Evolutionary conservation across 139 green algal genomes (phyloP), one percentile per base, ranked within the genome.

Genomic region (Marvania coccoides): DNA sequence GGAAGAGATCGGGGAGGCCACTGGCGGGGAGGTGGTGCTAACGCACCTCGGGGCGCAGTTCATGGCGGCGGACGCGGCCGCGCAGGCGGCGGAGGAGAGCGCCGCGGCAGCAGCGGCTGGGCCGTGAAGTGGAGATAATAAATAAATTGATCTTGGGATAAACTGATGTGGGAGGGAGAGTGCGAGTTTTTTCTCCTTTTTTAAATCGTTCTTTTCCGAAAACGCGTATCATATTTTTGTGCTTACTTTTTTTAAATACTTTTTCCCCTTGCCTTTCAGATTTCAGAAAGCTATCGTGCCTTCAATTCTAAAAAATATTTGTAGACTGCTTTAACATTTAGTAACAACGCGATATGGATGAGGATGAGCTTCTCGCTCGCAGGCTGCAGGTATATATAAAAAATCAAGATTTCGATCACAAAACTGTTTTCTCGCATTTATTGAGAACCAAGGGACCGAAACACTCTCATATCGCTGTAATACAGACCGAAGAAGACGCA

Each of bases 41-140:
- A 58, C 77, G 48, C 77, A 82, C 34, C 73, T 91, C n/a, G 85
- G 85, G 1, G 23, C 69, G 4, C 46, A 61, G 8, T 91, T 91
- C 45, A 35, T 69, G 24, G 38, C 39, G 19, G 29, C 15, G 14
- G 15, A 62, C 7, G 58, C 58, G 13, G 31, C 31, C 10, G 24
- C 10, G 8, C 26, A 47, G 34, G 31, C 40, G 58, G 24, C 9
- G 47, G 31, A 46, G 12, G 58, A 35, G 9, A 6, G 7, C 12
- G 36, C 12, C 13, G 55, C 13, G 26, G 55, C 55, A 14, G 55
- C 55, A 6, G 6, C 12, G 12, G 55, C 6, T 47, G 13, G 29
- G 55, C 10, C 55, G 13, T 62, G 36, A 46, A 45, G 55, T 10
- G 29, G 36, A 19, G 13, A 8, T 62, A 19, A 62, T 51, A 19